phyloP scores from a whole-genome alignment of 1,284 basidiomycete genomes.

The Microbotryum scabiosae region DNA sequence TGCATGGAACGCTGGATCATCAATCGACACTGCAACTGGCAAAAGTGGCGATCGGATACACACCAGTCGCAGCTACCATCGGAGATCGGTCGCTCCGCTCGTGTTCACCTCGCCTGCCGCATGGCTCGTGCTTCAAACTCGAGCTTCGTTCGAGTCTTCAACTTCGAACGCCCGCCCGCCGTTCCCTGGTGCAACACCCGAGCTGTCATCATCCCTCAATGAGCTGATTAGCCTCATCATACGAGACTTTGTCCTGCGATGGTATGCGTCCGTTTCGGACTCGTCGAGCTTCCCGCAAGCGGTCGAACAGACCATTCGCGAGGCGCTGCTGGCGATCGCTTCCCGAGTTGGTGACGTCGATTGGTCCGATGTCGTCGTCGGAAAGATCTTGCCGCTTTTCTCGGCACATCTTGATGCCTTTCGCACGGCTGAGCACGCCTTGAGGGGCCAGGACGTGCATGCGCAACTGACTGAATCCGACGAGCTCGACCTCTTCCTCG shows the following conservation, averaged over 20 bases:
- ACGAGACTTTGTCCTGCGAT: slow-evolving; percentile 70
- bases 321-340: slow-evolving; percentile 54
- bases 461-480: slow-evolving; percentile 71
- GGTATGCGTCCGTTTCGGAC: slow-evolving; percentile 75
- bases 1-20: background rate
- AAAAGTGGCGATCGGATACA: background rate
- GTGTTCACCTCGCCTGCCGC: slow-evolving; percentile 77
- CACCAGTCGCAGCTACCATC: background rate
- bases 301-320: slow-evolving; percentile 66
- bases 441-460: slow-evolving; percentile 65
- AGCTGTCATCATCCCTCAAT: slow-evolving; percentile 60
- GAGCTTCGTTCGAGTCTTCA: slow-evolving; percentile 61
- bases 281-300: slow-evolving; percentile 80
- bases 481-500: slow-evolving; percentile 73
- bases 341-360: slow-evolving; percentile 57
- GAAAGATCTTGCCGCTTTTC: slow-evolving; percentile 72
- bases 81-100: slow-evolving; percentile 6
- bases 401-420: slow-evolving; percentile 84
- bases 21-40: background rate
- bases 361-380: slow-evolving; percentile 66
- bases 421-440: slow-evolving; percentile 69
- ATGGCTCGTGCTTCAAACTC: slow-evolving; percentile 75
- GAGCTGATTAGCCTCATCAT: slow-evolving; percentile 69
- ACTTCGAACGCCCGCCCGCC: slow-evolving; percentile 37
- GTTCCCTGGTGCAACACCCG: slow-evolving; percentile 48